These are phyloP conservation scores for Fermentozyma sake DNA, from an alignment of 1,139 yeast genomes.

Conservation along the genomic window DNA sequence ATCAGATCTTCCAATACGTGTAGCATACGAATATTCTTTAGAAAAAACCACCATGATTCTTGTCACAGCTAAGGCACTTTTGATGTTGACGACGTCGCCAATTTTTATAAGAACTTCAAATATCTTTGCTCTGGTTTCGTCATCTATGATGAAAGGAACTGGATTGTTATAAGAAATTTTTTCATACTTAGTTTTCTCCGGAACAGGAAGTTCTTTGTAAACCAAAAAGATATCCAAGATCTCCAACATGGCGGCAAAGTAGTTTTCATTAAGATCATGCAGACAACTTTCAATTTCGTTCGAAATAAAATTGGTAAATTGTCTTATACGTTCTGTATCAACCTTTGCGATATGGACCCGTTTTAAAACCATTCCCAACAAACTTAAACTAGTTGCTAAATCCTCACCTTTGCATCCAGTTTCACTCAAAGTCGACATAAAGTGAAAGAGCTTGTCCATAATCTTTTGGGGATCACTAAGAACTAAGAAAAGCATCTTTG, in stretches of 20 bases:
- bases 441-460: conserved; percentile 10
- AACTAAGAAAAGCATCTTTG: conserved; percentile 36
- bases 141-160: conserved; percentile 19
- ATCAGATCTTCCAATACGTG: conserved; percentile 39
- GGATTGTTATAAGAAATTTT: conserved; percentile 6
- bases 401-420: conserved; percentile 7
- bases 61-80: conserved; percentile 48
- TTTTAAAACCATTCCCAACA: conserved; percentile 8
- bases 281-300: conserved; percentile 26
- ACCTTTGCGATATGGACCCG: conserved; percentile 6
- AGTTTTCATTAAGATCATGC: conserved; percentile 32
- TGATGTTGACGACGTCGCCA: conserved; percentile 35
- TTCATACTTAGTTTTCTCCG: conserved; percentile 13
- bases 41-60: conserved; percentile 53
- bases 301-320: conserved; percentile 34
- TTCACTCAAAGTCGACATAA: no score
- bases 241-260: conserved; percentile 49
- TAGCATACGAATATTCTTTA: conserved; percentile 35
- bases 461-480: conserved; percentile 7
- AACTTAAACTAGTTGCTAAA: conserved; percentile 7
- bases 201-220: conserved; percentile 38
- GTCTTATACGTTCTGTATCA: conserved; percentile 15
- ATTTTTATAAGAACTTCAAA: conserved; percentile 41
- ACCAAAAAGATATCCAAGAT: conserved; percentile 48
- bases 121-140: conserved; percentile 26